These are phyloP conservation scores for Zopfia rhizophila DNA, from an alignment of 2,329 filamentous ascomycete species.

Conservation along the genomic window DNA sequence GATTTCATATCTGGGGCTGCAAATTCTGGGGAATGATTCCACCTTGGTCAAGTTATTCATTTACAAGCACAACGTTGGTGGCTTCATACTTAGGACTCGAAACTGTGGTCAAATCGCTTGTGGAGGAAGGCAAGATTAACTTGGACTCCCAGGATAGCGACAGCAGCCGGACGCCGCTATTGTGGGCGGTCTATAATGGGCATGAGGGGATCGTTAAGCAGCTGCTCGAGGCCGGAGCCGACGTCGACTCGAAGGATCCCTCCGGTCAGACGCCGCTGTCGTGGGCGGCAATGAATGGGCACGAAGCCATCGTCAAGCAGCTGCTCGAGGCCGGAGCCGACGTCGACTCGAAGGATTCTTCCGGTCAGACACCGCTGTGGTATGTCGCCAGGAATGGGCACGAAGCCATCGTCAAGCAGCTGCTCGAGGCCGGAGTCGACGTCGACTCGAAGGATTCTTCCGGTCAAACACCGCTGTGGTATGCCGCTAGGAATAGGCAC, in stretches of 20 bases:
- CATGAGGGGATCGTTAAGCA: conserved; percentile 3
- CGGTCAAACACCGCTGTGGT: not conserved
- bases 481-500: not conserved
- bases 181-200: conserved; percentile 6
- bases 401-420: not conserved
- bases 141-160: conserved; percentile 8
- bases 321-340: conserved; percentile 11
- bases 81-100: no score
- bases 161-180: conserved; percentile 11
- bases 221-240: conserved; percentile 2
- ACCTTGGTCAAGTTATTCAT: no score
- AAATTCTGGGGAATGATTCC: no score
- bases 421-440: no score
- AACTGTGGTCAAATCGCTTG: no score
- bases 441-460: not conserved
- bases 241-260: conserved; percentile 2
- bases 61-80: no score
- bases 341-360: conserved; percentile 5
- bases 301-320: conserved; percentile 6
- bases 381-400: no score
- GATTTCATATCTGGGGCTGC: no score
- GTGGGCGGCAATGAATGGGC: not conserved
- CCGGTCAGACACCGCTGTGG: conserved; percentile 1
- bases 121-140: conserved; percentile 1
- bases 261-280: not conserved